These are phyloP conservation scores for Trichomonas vaginalis DNA, from an alignment of 208 protist genomes.

Conservation along the genomic window DNA sequence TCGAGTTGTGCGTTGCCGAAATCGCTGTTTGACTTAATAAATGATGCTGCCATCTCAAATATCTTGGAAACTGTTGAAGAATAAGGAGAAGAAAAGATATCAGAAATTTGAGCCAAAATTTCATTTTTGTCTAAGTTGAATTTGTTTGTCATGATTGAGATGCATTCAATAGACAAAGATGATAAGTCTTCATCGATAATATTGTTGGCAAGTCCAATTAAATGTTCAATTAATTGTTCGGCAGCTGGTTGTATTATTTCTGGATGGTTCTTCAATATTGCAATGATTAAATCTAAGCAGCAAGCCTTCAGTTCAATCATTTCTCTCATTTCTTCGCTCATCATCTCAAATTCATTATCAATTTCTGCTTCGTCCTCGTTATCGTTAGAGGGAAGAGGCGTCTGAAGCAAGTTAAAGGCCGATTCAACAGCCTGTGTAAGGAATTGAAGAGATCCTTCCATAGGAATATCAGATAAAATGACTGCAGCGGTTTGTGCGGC, in stretches of 20 bases:
- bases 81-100: background rate
- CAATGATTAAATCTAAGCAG: background rate
- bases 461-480: background rate
- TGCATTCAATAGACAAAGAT: background rate
- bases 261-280: background rate
- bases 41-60: background rate
- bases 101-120: background rate
- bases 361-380: background rate
- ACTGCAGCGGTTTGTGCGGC: background rate
- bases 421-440: background rate
- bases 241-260: background rate
- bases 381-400: background rate
- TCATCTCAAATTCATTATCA: background rate
- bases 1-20: background rate
- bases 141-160: background rate
- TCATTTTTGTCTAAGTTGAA: background rate
- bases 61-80: background rate
- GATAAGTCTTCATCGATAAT: background rate
- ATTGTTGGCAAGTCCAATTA: background rate
- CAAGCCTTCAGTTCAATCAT: background rate
- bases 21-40: background rate
- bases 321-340: background rate
- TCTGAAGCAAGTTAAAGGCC: background rate
- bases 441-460: background rate
- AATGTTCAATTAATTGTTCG: background rate